Conservation (phyloP, 441 rosid species). For the Adansonia rubrostipa region DNA sequence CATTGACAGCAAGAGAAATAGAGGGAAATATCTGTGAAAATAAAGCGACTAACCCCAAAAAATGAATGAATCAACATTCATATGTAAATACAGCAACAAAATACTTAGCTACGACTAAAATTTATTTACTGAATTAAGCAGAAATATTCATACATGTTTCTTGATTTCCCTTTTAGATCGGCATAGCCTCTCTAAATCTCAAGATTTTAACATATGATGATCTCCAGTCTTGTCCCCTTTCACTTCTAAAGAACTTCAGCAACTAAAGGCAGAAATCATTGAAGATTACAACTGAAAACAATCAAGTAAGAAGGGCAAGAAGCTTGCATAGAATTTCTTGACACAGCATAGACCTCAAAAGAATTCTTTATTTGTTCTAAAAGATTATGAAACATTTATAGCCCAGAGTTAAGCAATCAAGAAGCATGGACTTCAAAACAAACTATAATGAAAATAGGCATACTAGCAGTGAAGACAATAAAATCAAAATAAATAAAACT, state of each 20-base stretch:
- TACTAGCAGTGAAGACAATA: not conserved
- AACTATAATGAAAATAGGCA: not conserved
- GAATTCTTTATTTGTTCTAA: not conserved
- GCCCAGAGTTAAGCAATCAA: not conserved
- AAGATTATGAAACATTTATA: constrained; percentile 14
- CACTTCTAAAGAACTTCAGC: not conserved
- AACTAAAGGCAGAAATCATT: constrained; percentile 4
- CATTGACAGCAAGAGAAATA: not conserved
- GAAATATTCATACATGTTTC: not conserved
- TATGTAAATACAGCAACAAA: not conserved
- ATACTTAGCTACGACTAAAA: not conserved
- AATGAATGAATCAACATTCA: not conserved
- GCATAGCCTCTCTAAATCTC: not conserved
- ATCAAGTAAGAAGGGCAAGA: constrained; percentile 9
- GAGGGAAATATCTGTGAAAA: not conserved
- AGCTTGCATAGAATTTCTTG: not conserved
- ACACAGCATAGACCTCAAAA: not conserved
- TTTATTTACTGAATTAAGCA: not conserved
- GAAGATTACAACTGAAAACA: constrained; percentile 3
- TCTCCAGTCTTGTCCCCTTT: not conserved
- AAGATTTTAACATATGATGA: not conserved
- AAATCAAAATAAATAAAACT: not conserved
- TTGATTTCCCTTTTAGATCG: not conserved
- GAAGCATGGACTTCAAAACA: not conserved
- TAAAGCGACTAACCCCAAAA: not conserved